Percentiles rank a stretch among this genome's conserved stretches.
Conservation (phyloP, 108 stramenopile genomes). For the Nannochloropsis salina region DNA sequence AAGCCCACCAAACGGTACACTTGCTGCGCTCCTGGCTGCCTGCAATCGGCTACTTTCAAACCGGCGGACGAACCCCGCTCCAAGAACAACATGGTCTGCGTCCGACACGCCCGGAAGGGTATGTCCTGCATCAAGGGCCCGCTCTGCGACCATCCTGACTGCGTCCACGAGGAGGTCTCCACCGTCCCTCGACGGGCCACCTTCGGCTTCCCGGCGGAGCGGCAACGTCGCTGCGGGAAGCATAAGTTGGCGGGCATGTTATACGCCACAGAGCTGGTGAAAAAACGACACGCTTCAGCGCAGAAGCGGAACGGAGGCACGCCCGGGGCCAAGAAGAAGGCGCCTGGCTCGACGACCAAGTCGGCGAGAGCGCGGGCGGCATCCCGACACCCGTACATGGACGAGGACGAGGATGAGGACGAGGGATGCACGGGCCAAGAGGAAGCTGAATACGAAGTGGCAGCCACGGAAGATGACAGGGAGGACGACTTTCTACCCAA, state of each 20-base stretch:
- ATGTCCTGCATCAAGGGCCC: not conserved
- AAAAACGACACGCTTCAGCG: not conserved
- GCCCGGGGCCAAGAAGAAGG: not conserved
- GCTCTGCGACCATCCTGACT: conserved; percentile 14
- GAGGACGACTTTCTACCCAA: not conserved
- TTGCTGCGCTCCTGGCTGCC: not conserved
- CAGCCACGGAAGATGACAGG: not conserved
- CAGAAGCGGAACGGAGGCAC: not conserved
- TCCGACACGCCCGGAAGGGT: not conserved
- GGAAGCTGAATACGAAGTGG: conserved; percentile 16
- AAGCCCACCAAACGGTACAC: conserved; percentile 7
- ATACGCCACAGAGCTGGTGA: not conserved
- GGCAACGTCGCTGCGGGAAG: conserved; percentile 12
- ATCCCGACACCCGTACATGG: not conserved
- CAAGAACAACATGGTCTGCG: not conserved
- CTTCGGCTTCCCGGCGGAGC: not conserved
- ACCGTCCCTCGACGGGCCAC: conserved; percentile 10
- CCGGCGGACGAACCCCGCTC: conserved; percentile 1
- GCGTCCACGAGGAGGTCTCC: conserved; percentile 11
- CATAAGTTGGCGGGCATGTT: not conserved
- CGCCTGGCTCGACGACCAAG: not conserved
- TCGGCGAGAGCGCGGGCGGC: conserved; percentile 10
- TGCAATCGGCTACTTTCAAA: not conserved
- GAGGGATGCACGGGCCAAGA: not conserved
- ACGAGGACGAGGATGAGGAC: not conserved